Base-by-base conservation (phyloP, 2,329 filamentous ascomycete species). In the Chaetomiaceae sp. region DNA sequence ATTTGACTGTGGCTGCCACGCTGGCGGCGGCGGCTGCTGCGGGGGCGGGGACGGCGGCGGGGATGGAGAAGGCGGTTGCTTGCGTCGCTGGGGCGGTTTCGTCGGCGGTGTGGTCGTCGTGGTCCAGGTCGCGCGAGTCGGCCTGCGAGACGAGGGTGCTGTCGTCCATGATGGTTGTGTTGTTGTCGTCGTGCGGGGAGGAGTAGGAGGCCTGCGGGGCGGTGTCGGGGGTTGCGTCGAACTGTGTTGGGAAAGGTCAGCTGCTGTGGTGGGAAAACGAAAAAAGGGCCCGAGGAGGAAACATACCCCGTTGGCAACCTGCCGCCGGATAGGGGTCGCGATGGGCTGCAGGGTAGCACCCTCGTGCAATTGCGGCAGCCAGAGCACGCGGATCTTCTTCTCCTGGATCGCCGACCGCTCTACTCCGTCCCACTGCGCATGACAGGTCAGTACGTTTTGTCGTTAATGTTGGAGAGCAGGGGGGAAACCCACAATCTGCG, bases 361-460 rank as follows among this genome's bases (percentile, higher is more conserved):
- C n/a, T 78, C 78, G 44, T 82, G 79, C 9, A 44, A 35, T 19
- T 85, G 76, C 42, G 86, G 70, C 37, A 96, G 76, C 77, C 92
- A 99, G 60, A 78, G 79, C 58, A 99, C 93, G 41, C 92, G 85
- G 61, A 99, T 99, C 78, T 97, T 99, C 75, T 86, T 89, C 76
- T 99, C 93, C 63, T 90, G 83, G 53, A 99, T 85, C 19, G 80
- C 76, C 13, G 78, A 76, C 73, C 95, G 97, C 51, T 87, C 79
- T 9, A 75, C 93, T 74, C 66, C 86, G 75, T 80, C 82, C 83
- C 91, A 95, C 87, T 93, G 62, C 53, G 60, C 19, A 47, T 5
- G 60, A 65, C 54, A 63, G 59, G 55, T 62, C 46, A 62, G 59
- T 55, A 61, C 23, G 23, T 46, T 40, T 14, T 17, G 20, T 50